These are phyloP conservation scores for Xylariaceae sp. DNA, from an alignment of 2,329 filamentous ascomycete genomes.

Conservation along the genomic window DNA sequence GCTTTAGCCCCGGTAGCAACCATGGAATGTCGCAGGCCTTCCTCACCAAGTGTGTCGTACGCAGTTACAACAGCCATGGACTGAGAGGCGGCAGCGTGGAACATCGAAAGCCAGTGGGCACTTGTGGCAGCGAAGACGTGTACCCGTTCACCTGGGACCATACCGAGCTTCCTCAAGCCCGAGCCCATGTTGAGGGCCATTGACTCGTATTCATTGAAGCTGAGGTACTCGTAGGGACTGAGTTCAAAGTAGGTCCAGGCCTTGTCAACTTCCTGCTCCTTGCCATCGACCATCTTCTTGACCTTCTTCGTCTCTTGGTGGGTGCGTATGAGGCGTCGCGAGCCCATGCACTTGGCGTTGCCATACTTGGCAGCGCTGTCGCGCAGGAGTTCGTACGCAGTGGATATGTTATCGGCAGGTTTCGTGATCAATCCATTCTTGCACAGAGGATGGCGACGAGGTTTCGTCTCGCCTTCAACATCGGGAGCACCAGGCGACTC, in stretches of 20 bases:
- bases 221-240: slow-evolving; percentile 71
- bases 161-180: slow-evolving; percentile 68
- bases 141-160: slow-evolving; percentile 63
- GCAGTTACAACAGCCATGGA: slow-evolving; percentile 76
- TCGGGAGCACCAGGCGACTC: slow-evolving; percentile 61
- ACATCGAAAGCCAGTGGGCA: slow-evolving; percentile 48
- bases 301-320: slow-evolving; percentile 84
- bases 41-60: slow-evolving; percentile 71
- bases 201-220: slow-evolving; percentile 73
- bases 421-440: slow-evolving; percentile 58
- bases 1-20: slow-evolving; percentile 65
- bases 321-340: slow-evolving; percentile 68
- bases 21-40: slow-evolving; percentile 67
- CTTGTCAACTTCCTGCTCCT: slow-evolving; percentile 77
- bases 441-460: slow-evolving; percentile 60
- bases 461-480: slow-evolving; percentile 68
- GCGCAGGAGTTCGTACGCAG: slow-evolving; percentile 71
- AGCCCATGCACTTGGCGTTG: slow-evolving; percentile 63
- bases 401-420: slow-evolving; percentile 62
- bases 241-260: slow-evolving; percentile 87
- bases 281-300: slow-evolving; percentile 80
- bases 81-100: slow-evolving; percentile 60
- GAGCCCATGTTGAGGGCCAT: slow-evolving; percentile 63
- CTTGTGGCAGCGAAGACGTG: slow-evolving; percentile 78
- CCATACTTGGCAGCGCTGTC: slow-evolving; percentile 62